phyloP scores from a whole-genome alignment of 768 basidiomycete genomes.

The Termitomyces titanicus region DNA sequence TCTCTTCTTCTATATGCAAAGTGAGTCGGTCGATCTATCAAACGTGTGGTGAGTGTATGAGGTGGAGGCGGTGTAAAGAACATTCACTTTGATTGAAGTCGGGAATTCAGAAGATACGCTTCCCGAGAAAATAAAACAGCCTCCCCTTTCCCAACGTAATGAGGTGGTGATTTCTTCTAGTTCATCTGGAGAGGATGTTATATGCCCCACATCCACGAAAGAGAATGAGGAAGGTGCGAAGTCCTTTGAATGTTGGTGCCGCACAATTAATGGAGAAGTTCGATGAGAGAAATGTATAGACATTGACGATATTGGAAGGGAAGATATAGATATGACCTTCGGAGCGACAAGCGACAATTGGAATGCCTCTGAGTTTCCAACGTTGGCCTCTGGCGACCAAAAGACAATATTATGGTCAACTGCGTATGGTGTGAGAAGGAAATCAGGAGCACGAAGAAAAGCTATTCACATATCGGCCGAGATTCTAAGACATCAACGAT shows the following conservation, averaged over 20 bases:
- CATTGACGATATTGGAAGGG: slow-evolving; percentile 60
- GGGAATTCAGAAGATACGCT: slow-evolving; percentile 49
- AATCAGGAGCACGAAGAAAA: not conserved
- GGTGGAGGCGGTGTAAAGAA: not conserved
- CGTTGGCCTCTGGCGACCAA: slow-evolving; percentile 60
- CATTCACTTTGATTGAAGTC: slow-evolving; percentile 49
- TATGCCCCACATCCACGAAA: slow-evolving; percentile 44
- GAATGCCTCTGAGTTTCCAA: slow-evolving; percentile 65
- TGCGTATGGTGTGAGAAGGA: slow-evolving; percentile 25
- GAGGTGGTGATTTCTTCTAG: slow-evolving; percentile 29
- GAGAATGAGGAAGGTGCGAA: slow-evolving; percentile 25
- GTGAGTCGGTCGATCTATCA: slow-evolving; percentile 44
- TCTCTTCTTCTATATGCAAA: slow-evolving; percentile 51
- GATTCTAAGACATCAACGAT: slow-evolving; percentile 62
- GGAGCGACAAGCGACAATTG: slow-evolving; percentile 68
- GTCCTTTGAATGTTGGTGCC: slow-evolving; percentile 30
- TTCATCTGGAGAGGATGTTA: slow-evolving; percentile 19
- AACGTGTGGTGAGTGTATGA: slow-evolving; percentile 13
- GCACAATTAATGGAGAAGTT: slow-evolving; percentile 47
- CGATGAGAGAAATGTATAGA: slow-evolving; percentile 53
- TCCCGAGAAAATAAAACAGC: slow-evolving; percentile 58
- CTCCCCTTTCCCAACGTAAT: slow-evolving; percentile 58
- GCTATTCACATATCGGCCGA: slow-evolving; percentile 56
- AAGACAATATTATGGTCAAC: slow-evolving; percentile 69
- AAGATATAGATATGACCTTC: slow-evolving; percentile 40